phyloP scores from a whole-genome alignment of 805 yeast species.

The Wickerhamomyces chambardii region DNA sequence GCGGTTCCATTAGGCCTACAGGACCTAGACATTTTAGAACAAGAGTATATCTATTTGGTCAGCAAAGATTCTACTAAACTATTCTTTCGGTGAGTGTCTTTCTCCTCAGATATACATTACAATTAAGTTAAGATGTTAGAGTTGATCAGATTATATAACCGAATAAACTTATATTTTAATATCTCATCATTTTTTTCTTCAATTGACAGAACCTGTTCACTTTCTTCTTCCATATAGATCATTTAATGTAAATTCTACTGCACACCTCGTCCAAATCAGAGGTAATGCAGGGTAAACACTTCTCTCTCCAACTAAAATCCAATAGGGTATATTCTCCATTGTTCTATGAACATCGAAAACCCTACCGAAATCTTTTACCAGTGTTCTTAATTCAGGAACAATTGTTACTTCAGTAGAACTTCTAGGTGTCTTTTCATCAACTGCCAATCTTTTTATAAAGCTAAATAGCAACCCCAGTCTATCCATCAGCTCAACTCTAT shows the following conservation, averaged over 20 bases:
- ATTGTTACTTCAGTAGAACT: constrained; percentile 80
- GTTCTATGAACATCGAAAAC: constrained; percentile 55
- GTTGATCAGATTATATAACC: constrained; percentile 1
- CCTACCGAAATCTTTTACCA: constrained; percentile 24
- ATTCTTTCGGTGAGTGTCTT: constrained; percentile 29
- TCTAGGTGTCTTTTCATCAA: constrained; percentile 82
- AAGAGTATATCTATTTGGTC: constrained; percentile 52
- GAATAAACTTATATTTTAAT: not conserved
- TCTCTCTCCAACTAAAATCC: constrained; percentile 86
- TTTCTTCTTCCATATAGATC: constrained; percentile 42
- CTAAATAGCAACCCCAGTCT: constrained; percentile 68
- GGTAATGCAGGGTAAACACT: constrained; percentile 92
- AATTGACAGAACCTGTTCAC: constrained; percentile 7
- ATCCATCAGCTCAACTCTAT: constrained; percentile 73
- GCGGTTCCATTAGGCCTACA: constrained; percentile 8
- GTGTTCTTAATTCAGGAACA: constrained; percentile 75
- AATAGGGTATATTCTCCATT: constrained; percentile 79
- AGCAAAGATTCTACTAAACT: constrained; percentile 42
- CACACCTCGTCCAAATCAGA: constrained; percentile 76
- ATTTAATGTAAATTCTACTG: constrained; percentile 84
- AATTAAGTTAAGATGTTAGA: too few species aligned
- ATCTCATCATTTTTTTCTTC: not conserved
- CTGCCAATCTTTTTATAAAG: constrained; percentile 62
- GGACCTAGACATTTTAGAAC: constrained; percentile 32
- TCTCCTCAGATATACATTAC: too few species aligned